These are phyloP conservation scores for Trichocladium uniseriatum DNA, from an alignment of 495 filamentous ascomycete genomes.

Conservation along the genomic window DNA sequence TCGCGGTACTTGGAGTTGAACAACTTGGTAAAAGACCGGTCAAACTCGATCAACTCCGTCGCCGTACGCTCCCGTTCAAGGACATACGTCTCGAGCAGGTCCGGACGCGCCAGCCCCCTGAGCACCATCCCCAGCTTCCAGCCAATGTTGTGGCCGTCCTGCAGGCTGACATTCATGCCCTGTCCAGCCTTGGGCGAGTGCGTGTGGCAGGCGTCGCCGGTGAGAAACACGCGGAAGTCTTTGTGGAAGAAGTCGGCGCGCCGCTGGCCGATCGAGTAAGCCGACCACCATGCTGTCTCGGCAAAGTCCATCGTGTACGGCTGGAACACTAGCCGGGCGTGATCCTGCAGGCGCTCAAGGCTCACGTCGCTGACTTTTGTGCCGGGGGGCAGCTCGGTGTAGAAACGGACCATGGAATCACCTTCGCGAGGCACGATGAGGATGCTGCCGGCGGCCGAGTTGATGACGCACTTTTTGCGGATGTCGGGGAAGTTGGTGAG, in stretches of 20 bases:
- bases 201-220: constrained; percentile 65
- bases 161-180: constrained; percentile 59
- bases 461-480: constrained; percentile 49
- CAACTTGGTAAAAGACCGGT: constrained; percentile 53
- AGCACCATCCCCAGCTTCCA: constrained; percentile 69
- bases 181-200: constrained; percentile 66
- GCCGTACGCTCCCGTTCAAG: constrained; percentile 59
- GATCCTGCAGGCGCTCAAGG: constrained; percentile 48
- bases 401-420: constrained; percentile 49
- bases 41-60: constrained; percentile 65
- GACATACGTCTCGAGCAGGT: constrained; percentile 58
- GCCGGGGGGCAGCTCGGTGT: constrained; percentile 46
- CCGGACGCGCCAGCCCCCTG: constrained; percentile 42
- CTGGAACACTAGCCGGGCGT: constrained; percentile 49
- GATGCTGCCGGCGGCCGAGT: constrained; percentile 45
- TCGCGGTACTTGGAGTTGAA: constrained; percentile 41
- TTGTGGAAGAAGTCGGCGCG: constrained; percentile 47
- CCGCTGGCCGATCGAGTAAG: constrained; percentile 56
- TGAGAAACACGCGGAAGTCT: constrained; percentile 51
- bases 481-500: constrained; percentile 70
- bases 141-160: constrained; percentile 56
- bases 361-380: constrained; percentile 34
- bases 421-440: constrained; percentile 62
- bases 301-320: constrained; percentile 39
- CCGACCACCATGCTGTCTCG: constrained; percentile 52